Percentiles rank a stretch among this genome's conserved stretches.
Conservation (phyloP, 2,329 filamentous ascomycete genomes). For the Fusarium tanahbumbuense region DNA sequence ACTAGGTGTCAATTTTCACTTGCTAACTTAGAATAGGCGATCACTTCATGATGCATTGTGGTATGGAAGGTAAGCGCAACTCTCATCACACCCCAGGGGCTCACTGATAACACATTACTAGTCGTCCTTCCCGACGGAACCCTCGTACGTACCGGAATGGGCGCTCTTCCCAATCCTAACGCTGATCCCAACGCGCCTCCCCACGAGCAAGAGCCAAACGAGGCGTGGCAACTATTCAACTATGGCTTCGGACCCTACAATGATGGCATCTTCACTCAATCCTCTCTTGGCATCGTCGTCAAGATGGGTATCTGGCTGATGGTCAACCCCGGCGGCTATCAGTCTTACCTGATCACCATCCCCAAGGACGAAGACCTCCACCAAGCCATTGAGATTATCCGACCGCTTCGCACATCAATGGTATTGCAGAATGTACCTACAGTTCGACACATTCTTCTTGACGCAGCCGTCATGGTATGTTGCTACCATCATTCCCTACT, state of each 20-base stretch:
- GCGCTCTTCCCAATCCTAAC: slow-evolving; percentile 32
- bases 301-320: slow-evolving; percentile 40
- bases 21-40: neutral
- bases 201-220: slow-evolving; percentile 31
- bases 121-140: slow-evolving; percentile 31
- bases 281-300: slow-evolving; percentile 30
- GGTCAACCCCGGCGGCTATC: slow-evolving; percentile 29
- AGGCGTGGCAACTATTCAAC: slow-evolving; percentile 35
- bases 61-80: slow-evolving; percentile 28
- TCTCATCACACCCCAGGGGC: no score
- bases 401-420: slow-evolving; percentile 38
- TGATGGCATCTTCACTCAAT: slow-evolving; percentile 34
- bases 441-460: slow-evolving; percentile 32
- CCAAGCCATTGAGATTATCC: slow-evolving; percentile 37
- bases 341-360: slow-evolving; percentile 39
- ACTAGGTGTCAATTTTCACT: rapidly evolving
- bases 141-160: slow-evolving; percentile 35
- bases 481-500: rapidly evolving
- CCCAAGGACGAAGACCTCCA: slow-evolving; percentile 38
- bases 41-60: slow-evolving; percentile 39
- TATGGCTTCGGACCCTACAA: slow-evolving; percentile 36
- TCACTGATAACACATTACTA: rapidly evolving
- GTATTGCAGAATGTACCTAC: slow-evolving; percentile 40
- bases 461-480: slow-evolving; percentile 36
- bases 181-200: slow-evolving; percentile 25